Percentiles rank a stretch among this genome's conserved stretches.
Conservation (phyloP, 169 alveolate genomes). For the Hepatocystis sp. region DNA sequence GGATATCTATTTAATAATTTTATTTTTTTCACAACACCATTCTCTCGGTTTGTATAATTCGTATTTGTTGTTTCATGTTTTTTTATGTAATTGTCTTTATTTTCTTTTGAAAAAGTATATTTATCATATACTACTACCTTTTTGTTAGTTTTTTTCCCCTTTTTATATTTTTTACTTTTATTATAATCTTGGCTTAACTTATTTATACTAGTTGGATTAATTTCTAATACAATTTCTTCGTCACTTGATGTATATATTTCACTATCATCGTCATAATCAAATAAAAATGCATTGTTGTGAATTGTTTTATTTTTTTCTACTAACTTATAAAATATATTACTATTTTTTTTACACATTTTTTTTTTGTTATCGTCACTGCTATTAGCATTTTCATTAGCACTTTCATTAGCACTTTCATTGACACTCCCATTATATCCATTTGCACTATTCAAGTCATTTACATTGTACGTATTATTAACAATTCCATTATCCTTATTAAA, state of each 20-base stretch:
- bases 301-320: constrained; percentile 30
- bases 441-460: not conserved
- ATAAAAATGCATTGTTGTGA: constrained; percentile 36
- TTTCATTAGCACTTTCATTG: not conserved
- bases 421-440: not conserved
- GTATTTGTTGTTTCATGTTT: not conserved
- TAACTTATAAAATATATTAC: constrained; percentile 10
- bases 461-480: not conserved
- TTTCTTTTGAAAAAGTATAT: too few relatives aligned
- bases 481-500: not conserved
- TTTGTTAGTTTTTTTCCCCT: not conserved
- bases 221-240: constrained; percentile 69
- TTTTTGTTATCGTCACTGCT: constrained; percentile 1
- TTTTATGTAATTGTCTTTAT: too few relatives aligned
- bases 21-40: constrained; percentile 26
- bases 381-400: not conserved
- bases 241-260: constrained; percentile 76
- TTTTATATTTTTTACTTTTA: not conserved
- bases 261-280: constrained; percentile 72
- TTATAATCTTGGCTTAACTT: not conserved
- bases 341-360: not conserved
- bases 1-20: constrained; percentile 57
- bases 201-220: not conserved
- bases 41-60: not conserved
- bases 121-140: not conserved